Base-by-base conservation (phyloP, 495 filamentous ascomycete genomes). In the Penicillium pulvis region DNA sequence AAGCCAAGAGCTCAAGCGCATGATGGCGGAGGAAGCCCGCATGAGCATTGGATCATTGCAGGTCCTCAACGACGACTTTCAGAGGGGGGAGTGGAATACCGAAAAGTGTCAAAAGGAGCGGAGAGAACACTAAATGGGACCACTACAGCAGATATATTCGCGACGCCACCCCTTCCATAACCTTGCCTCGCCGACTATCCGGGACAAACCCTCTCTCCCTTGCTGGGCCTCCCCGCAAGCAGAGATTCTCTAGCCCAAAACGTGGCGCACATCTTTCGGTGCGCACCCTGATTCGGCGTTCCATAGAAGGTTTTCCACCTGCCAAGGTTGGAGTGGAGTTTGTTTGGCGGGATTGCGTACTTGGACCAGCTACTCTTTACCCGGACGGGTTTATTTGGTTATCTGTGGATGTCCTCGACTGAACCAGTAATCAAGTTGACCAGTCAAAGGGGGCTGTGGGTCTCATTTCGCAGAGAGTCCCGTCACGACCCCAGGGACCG, bases 11-110 rank as follows among this genome's bases (percentile, higher is more conserved):
- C 55, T 62, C 51, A 65, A 48, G 60, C 62, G 61, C 53, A 50
- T 23, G 47, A 55, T 53, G 58, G 59, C 63, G 51, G 63, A 59
- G 36, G 58, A 56, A 42, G 46, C 51, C 64, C 64, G 55, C 63
- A 54, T 51, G 51, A 49, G 69, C 72, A 75, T 75, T 66, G 61
- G 67, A 57, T 63, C 66, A 75, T 73, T 16, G 46, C 46, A 28
- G 17, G 46, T 49, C 46, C 46, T 46, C 23, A 10, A 46, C 19
- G 4, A 47, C 20, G 44, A 8, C 20, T 47, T 6, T 23, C 28
- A 26, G 9, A 46, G 44, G 44, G 44, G 44, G 6, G 39, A 1
- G 16, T 2, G 39, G 39, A 12, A 12, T 16, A 14, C 11, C 11
- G 4, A 41, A 12, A n/a, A 41, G 39, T 41, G 39, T 16, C 39